Percentiles rank a stretch among this genome's conserved stretches.
Evolutionary conservation across 345 rosid genomes (phyloP).

Genomic region (Moringa oleifera): DNA sequence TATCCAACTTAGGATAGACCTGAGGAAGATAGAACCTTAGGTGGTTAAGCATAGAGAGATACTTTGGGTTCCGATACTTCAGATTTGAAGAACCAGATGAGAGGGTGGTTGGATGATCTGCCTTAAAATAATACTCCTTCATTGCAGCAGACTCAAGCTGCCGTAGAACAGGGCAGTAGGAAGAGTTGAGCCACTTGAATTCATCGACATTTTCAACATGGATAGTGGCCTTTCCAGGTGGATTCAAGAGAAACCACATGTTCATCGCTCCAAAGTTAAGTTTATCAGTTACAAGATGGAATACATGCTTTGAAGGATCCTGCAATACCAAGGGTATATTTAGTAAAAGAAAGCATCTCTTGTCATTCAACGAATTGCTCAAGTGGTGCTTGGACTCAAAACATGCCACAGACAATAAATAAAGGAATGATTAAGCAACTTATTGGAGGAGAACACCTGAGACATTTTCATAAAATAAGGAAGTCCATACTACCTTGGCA

Average conservation of each 20-base stretch:
- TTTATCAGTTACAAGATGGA: conserved; percentile 93
- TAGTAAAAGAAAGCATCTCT: conserved; percentile 12
- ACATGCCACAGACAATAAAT: background rate
- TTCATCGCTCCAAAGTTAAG: conserved; percentile 97
- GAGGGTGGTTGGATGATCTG: conserved; percentile 77
- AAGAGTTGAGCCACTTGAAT: conserved; percentile 96
- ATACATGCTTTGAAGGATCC: conserved; percentile 97
- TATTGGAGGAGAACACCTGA: background rate
- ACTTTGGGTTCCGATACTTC: conserved; percentile 95
- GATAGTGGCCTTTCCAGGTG: conserved; percentile 90
- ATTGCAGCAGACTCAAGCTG: conserved; percentile 92
- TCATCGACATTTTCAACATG: conserved; percentile 98
- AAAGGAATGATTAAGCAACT: background rate
- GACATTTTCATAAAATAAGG: background rate
- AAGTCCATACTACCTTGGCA: conserved; percentile 62
- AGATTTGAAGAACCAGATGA: conserved; percentile 85
- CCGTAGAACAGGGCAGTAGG: conserved; percentile 93
- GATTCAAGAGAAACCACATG: conserved; percentile 97
- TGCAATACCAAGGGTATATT: conserved; percentile 28
- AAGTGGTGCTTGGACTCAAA: background rate
- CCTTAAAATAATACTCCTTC: conserved; percentile 97
- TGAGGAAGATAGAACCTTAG: conserved; percentile 93
- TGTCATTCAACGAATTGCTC: background rate
- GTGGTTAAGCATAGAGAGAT: conserved; percentile 96
- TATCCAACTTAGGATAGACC: conserved; percentile 87